A percentile compares a stretch with the other conserved stretches of the same genome.
These are phyloP conservation scores for Trichoderma polysporum DNA, from an alignment of 2,329 filamentous ascomycete species.

Conservation along the genomic window DNA sequence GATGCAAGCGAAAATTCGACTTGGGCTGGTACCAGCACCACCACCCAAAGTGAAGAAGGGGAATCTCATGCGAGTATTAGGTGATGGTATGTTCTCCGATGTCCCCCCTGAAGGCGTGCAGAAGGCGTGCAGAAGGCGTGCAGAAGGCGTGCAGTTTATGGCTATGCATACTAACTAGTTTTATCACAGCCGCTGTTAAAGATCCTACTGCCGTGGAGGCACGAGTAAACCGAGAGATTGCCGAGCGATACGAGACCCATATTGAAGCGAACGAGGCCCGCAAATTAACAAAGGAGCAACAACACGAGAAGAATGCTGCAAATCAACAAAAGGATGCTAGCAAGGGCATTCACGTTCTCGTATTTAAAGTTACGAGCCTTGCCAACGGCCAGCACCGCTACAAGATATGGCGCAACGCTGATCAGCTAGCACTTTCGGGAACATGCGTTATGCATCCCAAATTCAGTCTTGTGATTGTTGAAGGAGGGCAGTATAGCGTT, in stretches of 20 bases:
- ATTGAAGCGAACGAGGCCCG: slow-evolving; percentile 76
- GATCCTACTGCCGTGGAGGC: slow-evolving; percentile 97
- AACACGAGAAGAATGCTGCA: slow-evolving; percentile 73
- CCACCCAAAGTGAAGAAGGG: slow-evolving; percentile 96
- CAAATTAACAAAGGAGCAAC: slow-evolving; percentile 84
- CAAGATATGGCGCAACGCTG: slow-evolving; percentile 88
- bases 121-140: no score
- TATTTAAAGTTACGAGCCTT: slow-evolving; percentile 88
- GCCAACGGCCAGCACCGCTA: slow-evolving; percentile 91
- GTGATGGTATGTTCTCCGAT: slow-evolving; percentile 60
- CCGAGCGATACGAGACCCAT: slow-evolving; percentile 78
- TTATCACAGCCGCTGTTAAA: slow-evolving; percentile 63
- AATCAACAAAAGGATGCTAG: slow-evolving; percentile 88
- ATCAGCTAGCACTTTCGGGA: slow-evolving; percentile 82
- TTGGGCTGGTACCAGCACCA: slow-evolving; percentile 85
- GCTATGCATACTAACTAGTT: slow-evolving; percentile 24
- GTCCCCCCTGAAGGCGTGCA: neutral
- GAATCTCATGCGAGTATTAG: slow-evolving; percentile 95
- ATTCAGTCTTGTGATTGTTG: slow-evolving; percentile 85
- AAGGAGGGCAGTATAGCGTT: slow-evolving; percentile 82
- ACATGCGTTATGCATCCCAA: slow-evolving; percentile 90
- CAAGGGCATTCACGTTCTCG: slow-evolving; percentile 80
- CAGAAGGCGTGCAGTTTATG: neutral
- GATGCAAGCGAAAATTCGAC: slow-evolving; percentile 89
- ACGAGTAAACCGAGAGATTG: slow-evolving; percentile 88